Evolutionary conservation across 371 early-diverging fungal genomes (phyloP), one percentile per base, ranked within the genome.

Genomic region (Mucor circinelloides): DNA sequence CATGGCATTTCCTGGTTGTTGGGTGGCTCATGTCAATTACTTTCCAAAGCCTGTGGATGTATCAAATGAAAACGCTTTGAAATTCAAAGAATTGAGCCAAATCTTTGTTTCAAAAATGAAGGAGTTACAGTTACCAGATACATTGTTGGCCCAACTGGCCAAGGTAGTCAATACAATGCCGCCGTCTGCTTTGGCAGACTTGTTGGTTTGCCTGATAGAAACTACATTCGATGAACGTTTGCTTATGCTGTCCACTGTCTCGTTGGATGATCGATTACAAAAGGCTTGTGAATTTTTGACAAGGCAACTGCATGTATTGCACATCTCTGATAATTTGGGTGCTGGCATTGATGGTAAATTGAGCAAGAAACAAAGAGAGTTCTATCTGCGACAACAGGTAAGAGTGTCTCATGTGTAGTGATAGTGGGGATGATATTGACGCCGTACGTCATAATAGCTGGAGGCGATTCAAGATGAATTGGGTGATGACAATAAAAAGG

Each of bases 391-490:
- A 17, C 91, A 94, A 74, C 95, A 93, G 85, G 66, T 64, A 67
- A 21, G 12, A 36, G 85, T 31, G 87, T 92, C 3, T 12, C 36
- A 36, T 36, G 12, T 34, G 5, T 34, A 34, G 34, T 34, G 34
- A 9, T 9, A 34, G 34, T 9, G 34, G 34, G 8, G 9, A 9
- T n/a, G 34, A 3, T 34, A 9, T 6, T 34, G 34, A 34, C 9
- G 34, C 1, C 9, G 34, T 34, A 9, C 7, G 9, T 7, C 31
- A 2, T 31, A 15, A 5, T 21, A 46, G 88, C 77, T 93, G 62
- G 89, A 90, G 38, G 94, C 93, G 4, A 93, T 95, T 69, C 91
- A 92, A 70, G 87, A 91, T 60, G 93, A 94, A 63, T 83, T 92
- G 5, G 92, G 92, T 6, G 91, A 93, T 69, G 58, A 57, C 2